Evolutionary conservation across 148 eudicot species (phyloP), one percentile per base, ranked within the genome.

Genomic region (Suaeda aralocaspica): DNA sequence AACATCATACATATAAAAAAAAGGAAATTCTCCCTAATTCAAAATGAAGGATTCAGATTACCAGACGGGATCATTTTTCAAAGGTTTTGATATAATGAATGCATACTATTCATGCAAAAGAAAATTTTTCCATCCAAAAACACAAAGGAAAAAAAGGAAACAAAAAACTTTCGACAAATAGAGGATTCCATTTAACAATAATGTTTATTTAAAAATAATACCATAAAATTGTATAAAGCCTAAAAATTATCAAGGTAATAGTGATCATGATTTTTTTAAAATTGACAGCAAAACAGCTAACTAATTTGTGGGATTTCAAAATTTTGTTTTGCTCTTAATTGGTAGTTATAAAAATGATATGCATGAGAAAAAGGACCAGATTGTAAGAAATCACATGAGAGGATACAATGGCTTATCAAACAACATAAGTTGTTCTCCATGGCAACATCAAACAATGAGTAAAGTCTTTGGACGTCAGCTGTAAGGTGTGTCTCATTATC

Each of bases 321-420:
- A n/a, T n/a, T n/a, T n/a, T n/a, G n/a, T n/a, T n/a, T n/a, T n/a
- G n/a, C n/a, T n/a, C n/a, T n/a, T n/a, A n/a, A n/a, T n/a, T n/a
- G n/a, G n/a, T n/a, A n/a, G n/a, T 4, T 41, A 16, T 24, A 58
- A 72, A 31, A 64, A 22, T 30, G 42, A 50, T 22, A 52, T 53
- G 72, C 68, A 72, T 59, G 41, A 29, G 9, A 61, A 41, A 55
- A 9, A 67, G 42, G 45, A 59, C 21, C 21, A 24, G 56, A 6
- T 16, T 11, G 48, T 21, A 21, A 50, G 44, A 25, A 74, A 66
- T 16, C 18, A 58, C 14, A 75, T 9, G 30, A 67, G 71, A 75
- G 99, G 99, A 95, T 95, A 95, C 99, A 95, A 53, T 95, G 97
- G 83, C 97, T 87, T 62, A 95, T 86, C 72, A 95, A 79, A 73